Evolutionary conservation across 768 basidiomycete species (phyloP), one percentile per base, ranked within the genome.

Genomic region (Cystofilobasidium bisporidii): DNA sequence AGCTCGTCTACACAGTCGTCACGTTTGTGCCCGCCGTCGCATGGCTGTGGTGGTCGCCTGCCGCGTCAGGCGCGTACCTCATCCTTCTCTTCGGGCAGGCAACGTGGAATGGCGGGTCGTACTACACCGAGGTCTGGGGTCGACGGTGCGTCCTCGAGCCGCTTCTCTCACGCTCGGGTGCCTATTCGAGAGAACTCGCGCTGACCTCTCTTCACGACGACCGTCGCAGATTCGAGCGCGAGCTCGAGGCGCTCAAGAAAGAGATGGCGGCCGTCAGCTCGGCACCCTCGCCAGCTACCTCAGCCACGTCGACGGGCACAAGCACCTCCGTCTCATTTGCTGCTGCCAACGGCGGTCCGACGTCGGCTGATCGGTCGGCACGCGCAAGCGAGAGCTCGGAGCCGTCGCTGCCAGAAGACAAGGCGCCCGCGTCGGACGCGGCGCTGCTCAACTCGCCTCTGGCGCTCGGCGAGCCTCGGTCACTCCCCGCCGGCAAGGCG

Each of bases 1-100:
- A 69, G 40, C 63, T 69, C 12, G 68, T 69, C 57, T 69, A 69
- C 47, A 69, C 68, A 33, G 17, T 61, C 36, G 63, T 69, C 48
- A 43, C 38, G 26, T 69, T 69, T 55, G 28, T 43, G 41, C 68
- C 68, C 0, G 48, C 68, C n/a, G 58, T 65, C 45, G 61, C 63
- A 41, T 18, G 50, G 24, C 50, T 64, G 15, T 63, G 67, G 41
- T 30, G 32, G 43, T 45, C 59, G 1, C 53, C 53, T 9, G 18
- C 53, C 14, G 50, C 50, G 56, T 41, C 33, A 15, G 67, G 61
- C 10, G 57, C 26, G 24, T 64, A 58, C 63, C 55, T 69, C 18
- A 60, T 69, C 59, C 2, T 15, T 24, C 62, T 69, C 30, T 69
- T 69, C 41, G 63, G 33, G 3, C 56, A 59, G 30, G 55, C 63